phyloP scores from a whole-genome alignment of 164 flowering plant genomes.

The Chloranthus sessilifolius region DNA sequence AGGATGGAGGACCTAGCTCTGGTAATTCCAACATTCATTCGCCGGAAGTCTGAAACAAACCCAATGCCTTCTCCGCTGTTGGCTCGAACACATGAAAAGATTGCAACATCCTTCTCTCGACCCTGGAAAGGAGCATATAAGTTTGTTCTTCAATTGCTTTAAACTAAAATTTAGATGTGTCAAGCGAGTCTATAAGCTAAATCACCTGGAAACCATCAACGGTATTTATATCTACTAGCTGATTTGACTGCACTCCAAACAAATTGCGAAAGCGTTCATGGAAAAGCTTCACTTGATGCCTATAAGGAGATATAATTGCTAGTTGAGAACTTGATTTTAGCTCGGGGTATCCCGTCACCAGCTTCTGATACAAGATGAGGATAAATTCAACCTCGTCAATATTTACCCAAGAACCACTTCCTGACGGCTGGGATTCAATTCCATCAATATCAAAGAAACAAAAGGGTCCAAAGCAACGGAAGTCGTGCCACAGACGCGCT shows the following conservation, averaged over 20 bases:
- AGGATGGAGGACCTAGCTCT: constrained; percentile 87
- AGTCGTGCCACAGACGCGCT: constrained; percentile 67
- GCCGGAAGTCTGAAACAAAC: constrained; percentile 68
- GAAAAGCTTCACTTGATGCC: constrained; percentile 76
- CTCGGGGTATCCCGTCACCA: constrained; percentile 59
- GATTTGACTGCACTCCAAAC: constrained; percentile 63
- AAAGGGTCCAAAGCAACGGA: constrained; percentile 90
- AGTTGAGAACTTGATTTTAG: constrained; percentile 72
- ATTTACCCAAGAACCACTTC: constrained; percentile 82
- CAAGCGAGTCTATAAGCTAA: background rate
- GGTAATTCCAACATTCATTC: constrained; percentile 97
- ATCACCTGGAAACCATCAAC: constrained; percentile 94
- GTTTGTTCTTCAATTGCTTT: background rate
- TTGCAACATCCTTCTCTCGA: constrained; percentile 90
- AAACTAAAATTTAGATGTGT: background rate
- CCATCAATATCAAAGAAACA: constrained; percentile 89
- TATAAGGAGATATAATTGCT: constrained; percentile 87
- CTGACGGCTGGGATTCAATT: constrained; percentile 64
- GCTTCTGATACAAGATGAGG: constrained; percentile 57
- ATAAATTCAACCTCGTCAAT: constrained; percentile 80
- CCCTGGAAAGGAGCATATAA: constrained; percentile 40
- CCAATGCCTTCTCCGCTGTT: constrained; percentile 66
- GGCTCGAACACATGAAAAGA: constrained; percentile 92
- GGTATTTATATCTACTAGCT: constrained; percentile 79
- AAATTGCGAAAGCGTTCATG: constrained; percentile 49